Conservation (phyloP, 2,329 filamentous ascomycete species). For the Diaporthe eres region DNA sequence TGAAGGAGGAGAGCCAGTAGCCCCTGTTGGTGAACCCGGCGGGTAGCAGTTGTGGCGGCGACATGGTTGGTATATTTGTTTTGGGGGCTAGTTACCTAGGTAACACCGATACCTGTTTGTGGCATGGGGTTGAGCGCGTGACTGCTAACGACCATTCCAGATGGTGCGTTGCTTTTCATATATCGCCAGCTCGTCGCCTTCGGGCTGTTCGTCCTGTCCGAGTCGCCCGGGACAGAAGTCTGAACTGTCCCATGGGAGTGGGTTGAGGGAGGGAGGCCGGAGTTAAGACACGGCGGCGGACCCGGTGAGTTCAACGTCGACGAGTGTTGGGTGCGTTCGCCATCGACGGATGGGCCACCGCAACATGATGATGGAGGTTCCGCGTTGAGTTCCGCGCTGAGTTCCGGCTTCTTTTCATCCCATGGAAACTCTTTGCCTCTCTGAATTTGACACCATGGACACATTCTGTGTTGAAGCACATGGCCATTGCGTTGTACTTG, state of each 20-base stretch:
- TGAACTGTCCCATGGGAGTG: background rate
- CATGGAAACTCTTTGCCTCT: background rate
- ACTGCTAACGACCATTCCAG: background rate
- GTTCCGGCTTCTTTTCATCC: background rate
- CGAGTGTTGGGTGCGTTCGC: background rate
- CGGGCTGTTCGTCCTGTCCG: background rate
- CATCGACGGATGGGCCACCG: background rate
- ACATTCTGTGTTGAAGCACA: too few relatives aligned
- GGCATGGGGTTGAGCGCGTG: background rate
- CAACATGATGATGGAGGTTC: background rate
- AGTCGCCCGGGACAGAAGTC: background rate
- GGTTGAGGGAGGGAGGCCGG: background rate
- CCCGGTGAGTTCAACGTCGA: background rate
- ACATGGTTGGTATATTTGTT: background rate
- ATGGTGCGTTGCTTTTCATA: background rate
- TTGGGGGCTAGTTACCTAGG: background rate
- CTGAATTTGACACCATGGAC: background rate
- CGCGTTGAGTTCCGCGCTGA: conserved; percentile 1
- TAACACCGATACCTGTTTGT: background rate
- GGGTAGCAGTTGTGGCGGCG: background rate
- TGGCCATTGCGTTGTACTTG: too few relatives aligned
- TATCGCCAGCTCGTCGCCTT: background rate
- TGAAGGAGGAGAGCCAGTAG: conserved; percentile 10
- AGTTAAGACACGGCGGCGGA: background rate
- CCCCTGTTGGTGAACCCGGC: conserved; percentile 14